A percentile compares a stretch with the other conserved stretches of the same genome.
phyloP scores from a whole-genome alignment of 2,329 filamentous ascomycete genomes.

The Pyricularia sp. region DNA sequence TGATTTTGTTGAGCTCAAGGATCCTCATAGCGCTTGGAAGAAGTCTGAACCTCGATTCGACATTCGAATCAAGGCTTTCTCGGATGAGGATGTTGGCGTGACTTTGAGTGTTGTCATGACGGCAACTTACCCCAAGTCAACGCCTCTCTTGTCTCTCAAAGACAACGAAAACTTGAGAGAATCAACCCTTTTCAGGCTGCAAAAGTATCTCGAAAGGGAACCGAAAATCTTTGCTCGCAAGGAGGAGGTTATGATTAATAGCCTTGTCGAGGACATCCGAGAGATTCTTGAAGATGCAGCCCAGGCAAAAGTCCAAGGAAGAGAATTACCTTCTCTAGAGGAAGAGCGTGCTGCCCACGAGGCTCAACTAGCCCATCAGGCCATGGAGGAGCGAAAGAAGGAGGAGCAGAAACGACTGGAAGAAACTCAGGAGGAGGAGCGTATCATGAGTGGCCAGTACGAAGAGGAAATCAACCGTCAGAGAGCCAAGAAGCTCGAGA shows the following conservation, averaged over 20 bases:
- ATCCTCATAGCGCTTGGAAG: conserved; percentile 70
- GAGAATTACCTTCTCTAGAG: conserved; percentile 71
- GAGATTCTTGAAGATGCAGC: conserved; percentile 80
- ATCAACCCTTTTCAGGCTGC: conserved; percentile 57
- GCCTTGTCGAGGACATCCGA: conserved; percentile 55
- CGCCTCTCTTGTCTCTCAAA: conserved; percentile 59
- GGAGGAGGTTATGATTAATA: conserved; percentile 47
- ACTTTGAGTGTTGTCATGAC: conserved; percentile 70
- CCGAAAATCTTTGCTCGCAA: conserved; percentile 38
- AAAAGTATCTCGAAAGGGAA: conserved; percentile 46
- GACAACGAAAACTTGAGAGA: conserved; percentile 52
- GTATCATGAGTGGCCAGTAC: conserved; percentile 56
- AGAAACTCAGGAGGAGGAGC: conserved; percentile 54
- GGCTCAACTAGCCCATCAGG: conserved; percentile 51
- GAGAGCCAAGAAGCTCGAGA: conserved; percentile 49
- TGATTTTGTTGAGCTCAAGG: conserved; percentile 66
- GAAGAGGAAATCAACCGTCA: conserved; percentile 59
- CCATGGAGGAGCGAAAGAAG: conserved; percentile 39
- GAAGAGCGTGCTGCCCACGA: conserved; percentile 80
- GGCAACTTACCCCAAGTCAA: conserved; percentile 79
- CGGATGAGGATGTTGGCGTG: conserved; percentile 57
- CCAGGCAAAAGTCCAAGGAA: conserved; percentile 58
- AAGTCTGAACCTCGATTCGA: conserved; percentile 77
- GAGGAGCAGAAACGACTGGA: conserved; percentile 39
- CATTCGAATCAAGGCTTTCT: conserved; percentile 61